These are phyloP conservation scores for Stachybotrys chlorohalonatus DNA, from an alignment of 2,329 filamentous ascomycete genomes.

Conservation along the genomic window DNA sequence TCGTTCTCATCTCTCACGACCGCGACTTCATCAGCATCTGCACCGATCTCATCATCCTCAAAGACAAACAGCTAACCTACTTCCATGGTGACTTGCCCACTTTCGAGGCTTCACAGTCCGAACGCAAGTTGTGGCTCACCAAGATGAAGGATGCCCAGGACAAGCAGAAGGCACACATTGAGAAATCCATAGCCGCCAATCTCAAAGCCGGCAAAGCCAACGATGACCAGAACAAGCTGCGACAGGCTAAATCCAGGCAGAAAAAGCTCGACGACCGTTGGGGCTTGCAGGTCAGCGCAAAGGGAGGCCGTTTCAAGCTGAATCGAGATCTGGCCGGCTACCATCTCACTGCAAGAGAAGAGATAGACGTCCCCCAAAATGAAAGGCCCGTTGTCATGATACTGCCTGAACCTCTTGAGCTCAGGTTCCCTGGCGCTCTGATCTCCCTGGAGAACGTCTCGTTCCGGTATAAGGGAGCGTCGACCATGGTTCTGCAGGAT, in stretches of 20 bases:
- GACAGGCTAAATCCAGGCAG: constrained; percentile 76
- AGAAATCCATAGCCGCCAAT: constrained; percentile 67
- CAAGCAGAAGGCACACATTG: constrained; percentile 70
- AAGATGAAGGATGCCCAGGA: constrained; percentile 79
- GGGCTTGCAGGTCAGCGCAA: constrained; percentile 65
- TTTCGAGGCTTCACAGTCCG: constrained; percentile 61
- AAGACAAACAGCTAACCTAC: constrained; percentile 60
- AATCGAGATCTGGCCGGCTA: constrained; percentile 59
- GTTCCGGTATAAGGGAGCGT: constrained; percentile 49
- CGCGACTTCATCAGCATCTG: constrained; percentile 70
- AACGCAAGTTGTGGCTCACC: constrained; percentile 57
- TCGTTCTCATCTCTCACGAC: constrained; percentile 78
- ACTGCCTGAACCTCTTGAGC: constrained; percentile 55
- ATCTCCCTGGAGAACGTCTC: constrained; percentile 61
- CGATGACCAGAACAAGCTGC: constrained; percentile 76
- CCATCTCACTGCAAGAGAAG: constrained; percentile 48
- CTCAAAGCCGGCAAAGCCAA: constrained; percentile 66
- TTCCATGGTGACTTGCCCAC: constrained; percentile 67
- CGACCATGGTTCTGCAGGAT: constrained; percentile 43
- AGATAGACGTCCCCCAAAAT: constrained; percentile 62
- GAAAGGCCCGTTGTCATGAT: constrained; percentile 47
- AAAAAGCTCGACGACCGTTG: constrained; percentile 77
- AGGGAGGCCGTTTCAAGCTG: constrained; percentile 68
- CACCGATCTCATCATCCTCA: constrained; percentile 68
- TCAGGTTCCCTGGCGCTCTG: constrained; percentile 67